Conservation (phyloP, 179 eudicot species). For the Beta macrorhiza region DNA sequence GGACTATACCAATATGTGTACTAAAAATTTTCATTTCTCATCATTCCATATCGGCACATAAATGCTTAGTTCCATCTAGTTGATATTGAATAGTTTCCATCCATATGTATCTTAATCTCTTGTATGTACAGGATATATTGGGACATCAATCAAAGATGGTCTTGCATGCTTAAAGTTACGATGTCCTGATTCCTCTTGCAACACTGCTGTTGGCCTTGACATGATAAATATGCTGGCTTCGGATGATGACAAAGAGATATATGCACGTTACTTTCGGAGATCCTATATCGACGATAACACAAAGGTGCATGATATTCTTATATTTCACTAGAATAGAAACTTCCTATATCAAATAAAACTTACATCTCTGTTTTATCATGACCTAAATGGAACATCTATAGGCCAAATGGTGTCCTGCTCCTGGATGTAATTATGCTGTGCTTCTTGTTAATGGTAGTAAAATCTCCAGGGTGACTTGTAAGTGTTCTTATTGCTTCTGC, state of each 20-base stretch:
- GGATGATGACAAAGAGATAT: background rate
- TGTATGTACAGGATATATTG: conserved; percentile 24
- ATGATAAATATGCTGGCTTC: conserved; percentile 19
- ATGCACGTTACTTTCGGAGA: background rate
- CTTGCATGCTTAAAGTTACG: background rate
- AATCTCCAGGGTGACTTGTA: conserved; percentile 16
- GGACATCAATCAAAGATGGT: background rate
- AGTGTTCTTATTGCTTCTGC: conserved; percentile 23
- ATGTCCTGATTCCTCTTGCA: conserved; percentile 22
- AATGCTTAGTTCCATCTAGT: background rate
- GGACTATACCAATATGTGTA: too few relatives aligned
- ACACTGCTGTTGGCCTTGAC: conserved; percentile 16
- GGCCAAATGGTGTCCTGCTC: conserved; percentile 29
- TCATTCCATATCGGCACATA: background rate
- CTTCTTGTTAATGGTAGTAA: background rate
- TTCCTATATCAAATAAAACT: background rate
- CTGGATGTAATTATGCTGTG: conserved; percentile 16
- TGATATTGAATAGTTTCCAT: background rate
- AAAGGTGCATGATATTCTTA: conserved; percentile 14
- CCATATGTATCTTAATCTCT: background rate
- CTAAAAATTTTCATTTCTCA: too few relatives aligned
- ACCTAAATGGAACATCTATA: conserved; percentile 7
- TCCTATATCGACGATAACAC: conserved; percentile 1
- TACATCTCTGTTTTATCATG: background rate
- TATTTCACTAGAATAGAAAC: background rate